Evolutionary conservation across 768 basidiomycete genomes (phyloP).

Genomic region (Naematelia aurantialba): DNA sequence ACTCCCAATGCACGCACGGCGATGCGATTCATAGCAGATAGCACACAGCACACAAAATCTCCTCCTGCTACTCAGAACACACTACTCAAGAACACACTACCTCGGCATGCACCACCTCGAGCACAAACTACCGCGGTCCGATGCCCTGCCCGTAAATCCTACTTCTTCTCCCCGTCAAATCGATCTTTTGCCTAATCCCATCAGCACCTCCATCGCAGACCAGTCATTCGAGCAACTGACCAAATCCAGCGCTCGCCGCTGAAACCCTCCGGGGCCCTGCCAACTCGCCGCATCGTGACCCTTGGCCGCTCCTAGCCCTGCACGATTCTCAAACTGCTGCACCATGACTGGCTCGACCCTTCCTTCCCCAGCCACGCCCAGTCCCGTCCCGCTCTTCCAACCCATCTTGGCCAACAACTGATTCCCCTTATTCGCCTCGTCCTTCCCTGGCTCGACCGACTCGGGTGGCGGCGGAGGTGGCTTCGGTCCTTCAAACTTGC

Average conservation of each 20-base stretch:
- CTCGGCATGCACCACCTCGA: no score
- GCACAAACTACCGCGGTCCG: no score
- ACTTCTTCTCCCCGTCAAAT: constrained; percentile 12
- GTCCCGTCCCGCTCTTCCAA: constrained; percentile 84
- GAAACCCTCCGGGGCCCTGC: constrained; percentile 37
- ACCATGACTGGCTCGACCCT: constrained; percentile 81
- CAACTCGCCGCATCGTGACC: constrained; percentile 58
- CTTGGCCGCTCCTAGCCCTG: constrained; percentile 87
- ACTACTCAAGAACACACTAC: no score
- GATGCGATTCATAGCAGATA: no score
- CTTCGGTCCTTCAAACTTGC: constrained; percentile 61
- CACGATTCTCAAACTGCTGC: constrained; percentile 74
- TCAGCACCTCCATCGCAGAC: neutral
- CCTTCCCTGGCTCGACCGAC: constrained; percentile 67
- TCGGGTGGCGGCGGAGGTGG: constrained; percentile 58
- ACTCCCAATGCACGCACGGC: no score
- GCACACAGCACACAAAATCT: no score
- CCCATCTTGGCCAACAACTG: constrained; percentile 97
- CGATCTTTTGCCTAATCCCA: constrained; percentile 23
- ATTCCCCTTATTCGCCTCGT: constrained; percentile 83
- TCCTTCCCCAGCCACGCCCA: constrained; percentile 78
- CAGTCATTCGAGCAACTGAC: neutral
- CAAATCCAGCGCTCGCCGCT: constrained; percentile 11
- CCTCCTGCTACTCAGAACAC: no score
- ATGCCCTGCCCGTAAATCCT: neutral